These are phyloP conservation scores for Schizophyllum commune DNA, from an alignment of 1,284 basidiomycete species.

Conservation along the genomic window DNA sequence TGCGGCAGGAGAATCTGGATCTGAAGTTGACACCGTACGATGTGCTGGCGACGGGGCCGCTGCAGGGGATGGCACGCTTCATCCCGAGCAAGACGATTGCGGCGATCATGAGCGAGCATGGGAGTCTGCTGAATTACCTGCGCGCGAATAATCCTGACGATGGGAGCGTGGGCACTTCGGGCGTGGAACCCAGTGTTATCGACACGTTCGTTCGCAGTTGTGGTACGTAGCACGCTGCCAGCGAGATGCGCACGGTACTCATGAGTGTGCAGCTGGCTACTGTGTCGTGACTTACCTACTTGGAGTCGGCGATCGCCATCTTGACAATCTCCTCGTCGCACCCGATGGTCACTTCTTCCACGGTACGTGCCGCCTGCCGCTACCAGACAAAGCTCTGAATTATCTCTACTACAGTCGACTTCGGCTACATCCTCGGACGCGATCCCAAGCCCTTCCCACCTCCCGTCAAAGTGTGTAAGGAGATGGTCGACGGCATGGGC, in stretches of 20 bases:
- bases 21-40: slow-evolving; percentile 89
- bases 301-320: slow-evolving; percentile 95
- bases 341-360: slow-evolving; percentile 94
- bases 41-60: slow-evolving; percentile 87
- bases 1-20: slow-evolving; percentile 94
- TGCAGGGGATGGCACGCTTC: slow-evolving; percentile 96
- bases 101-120: slow-evolving; percentile 87
- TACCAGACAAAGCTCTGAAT: background rate
- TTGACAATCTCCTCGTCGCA: slow-evolving; percentile 91
- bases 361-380: slow-evolving; percentile 33
- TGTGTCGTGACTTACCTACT: slow-evolving; percentile 97
- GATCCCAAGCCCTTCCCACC: slow-evolving; percentile 99
- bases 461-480: slow-evolving; percentile 96
- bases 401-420: slow-evolving; percentile 67
- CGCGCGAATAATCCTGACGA: slow-evolving; percentile 84
- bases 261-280: slow-evolving; percentile 72
- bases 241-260: slow-evolving; percentile 8
- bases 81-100: slow-evolving; percentile 94
- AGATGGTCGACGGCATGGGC: slow-evolving; percentile 99
- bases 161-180: slow-evolving; percentile 86
- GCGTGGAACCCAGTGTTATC: slow-evolving; percentile 86
- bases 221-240: slow-evolving; percentile 49
- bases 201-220: slow-evolving; percentile 97
- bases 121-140: slow-evolving; percentile 87
- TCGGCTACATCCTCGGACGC: slow-evolving; percentile 96